Base-by-base conservation (phyloP, 1,139 yeast species). In the Hemisphaericaspora xylofermentans region DNA sequence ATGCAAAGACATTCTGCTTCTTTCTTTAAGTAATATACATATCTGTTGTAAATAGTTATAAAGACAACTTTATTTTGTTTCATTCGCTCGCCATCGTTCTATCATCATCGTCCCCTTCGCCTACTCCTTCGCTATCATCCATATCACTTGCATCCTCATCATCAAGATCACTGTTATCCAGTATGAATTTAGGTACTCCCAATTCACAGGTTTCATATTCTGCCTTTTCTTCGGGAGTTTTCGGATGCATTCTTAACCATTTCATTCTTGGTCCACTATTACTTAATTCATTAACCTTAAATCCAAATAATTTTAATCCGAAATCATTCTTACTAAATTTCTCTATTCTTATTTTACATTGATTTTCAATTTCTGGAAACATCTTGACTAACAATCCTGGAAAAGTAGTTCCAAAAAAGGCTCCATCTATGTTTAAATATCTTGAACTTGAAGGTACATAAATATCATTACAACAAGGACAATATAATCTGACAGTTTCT, bases 351-450 rank as follows among this genome's bases (percentile, higher is more conserved):
- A 68, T 72, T 44, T 70, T 55, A 51, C 78, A 72, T 52, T 72
- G 77, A 48, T 72, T 70, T 48, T 71, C 76, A 42, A 91, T 79
- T 50, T 88, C 97, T 6, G 95, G 91, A 65, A 84, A 89, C 76
- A 88, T 86, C 59, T 88, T 87, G 43, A 93, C 80, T 54, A 93
- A 85, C 49, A 93, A 75, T 2, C 96, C 98, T 0, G 96, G 95
- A 66, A 93, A 93, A 24, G 95, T 84, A 1, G 98, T 88, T 6
- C 98, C 98, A 67, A 94, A 93, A 56, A 84, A 93, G 1, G 98
- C 96, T 4, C 98, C 98, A 61, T 93, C 98, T 38, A 93, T 80
- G 57, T 87, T 87, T 47, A 87, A 69, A 62, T 87, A 91, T 48
- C 96, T 74, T 16, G 94, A 82, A 46, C 89, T 83, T 46, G 84